Conservation (phyloP, 352 stramenopile species). For the Globisporangium iwayamae region DNA sequence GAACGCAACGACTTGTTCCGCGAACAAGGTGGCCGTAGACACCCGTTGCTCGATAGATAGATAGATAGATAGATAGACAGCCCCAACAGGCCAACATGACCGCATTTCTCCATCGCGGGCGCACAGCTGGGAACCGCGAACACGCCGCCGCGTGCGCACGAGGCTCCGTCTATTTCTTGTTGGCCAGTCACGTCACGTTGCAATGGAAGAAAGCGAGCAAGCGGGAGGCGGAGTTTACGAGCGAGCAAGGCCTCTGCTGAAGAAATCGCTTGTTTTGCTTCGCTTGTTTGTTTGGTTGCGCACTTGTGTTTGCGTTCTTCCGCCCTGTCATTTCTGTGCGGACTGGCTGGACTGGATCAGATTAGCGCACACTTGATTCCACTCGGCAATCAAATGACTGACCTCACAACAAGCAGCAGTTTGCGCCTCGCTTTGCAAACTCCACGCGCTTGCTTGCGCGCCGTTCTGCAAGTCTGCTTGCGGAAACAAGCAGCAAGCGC, state of each 20-base stretch:
- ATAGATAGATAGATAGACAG: too few relatives aligned
- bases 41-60: too few relatives aligned
- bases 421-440: not conserved
- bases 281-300: not conserved
- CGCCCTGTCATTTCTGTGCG: not conserved
- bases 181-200: not conserved
- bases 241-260: not conserved
- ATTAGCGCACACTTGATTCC: conserved; percentile 2
- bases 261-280: not conserved
- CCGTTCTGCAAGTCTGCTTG: not conserved
- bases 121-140: conserved; percentile 7
- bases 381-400: not conserved
- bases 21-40: too few relatives aligned
- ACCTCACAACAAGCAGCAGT: not conserved
- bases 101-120: not conserved
- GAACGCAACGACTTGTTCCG: not conserved
- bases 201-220: not conserved
- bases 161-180: conserved; percentile 1
- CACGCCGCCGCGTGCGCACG: not conserved
- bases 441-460: not conserved
- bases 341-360: not conserved
- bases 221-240: not conserved
- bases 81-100: not conserved
- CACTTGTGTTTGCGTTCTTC: not conserved
- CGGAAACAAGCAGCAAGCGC: not conserved